Base-by-base conservation (phyloP, 768 basidiomycete genomes). In the Psilocybe sp. region DNA sequence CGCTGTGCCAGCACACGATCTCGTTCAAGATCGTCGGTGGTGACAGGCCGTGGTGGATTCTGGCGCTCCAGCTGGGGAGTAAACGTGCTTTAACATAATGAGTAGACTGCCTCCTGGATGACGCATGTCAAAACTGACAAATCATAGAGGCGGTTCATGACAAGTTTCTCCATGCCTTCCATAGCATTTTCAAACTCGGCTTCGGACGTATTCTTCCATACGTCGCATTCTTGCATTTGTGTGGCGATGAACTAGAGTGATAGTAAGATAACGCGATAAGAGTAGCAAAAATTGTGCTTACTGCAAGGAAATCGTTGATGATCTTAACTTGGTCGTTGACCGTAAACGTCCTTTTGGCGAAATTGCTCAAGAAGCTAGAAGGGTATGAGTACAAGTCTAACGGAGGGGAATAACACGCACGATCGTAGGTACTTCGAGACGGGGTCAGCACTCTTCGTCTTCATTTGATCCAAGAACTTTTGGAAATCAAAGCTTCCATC, bases 131-230 rank as follows among this genome's bases (percentile, higher is more conserved):
- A 16, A 39, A 82, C 89, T 63, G 54, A 98, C 95, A 90, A 92
- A 59, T 94, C 92, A 66, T 97, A 98, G 46, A 98, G 71, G 45
- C 93, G 77, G 60, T 98, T 99, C 97, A 99, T 98, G 57, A 99
- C 97, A 6, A 99, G 80, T 68, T 99, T 99, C 76, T 99, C 97
- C 92, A 98, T 98, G 45, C 94, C 95, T 69, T 99, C 97, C 75
- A 93, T 81, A 0, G 94, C 92, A 60, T 96, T 95, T 47, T 98
- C 97, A 56, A 99, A 98, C 66, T 98, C 94, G 5, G 73, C 70
- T 16, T 92, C 85, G 2, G 84, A 76, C 1, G 80, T 80, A 51
- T 83, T 82, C 61, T 81, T 82, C 95, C 94, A 98, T 0, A 88
- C 72, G 16, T 94, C 92, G 23, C 78, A 77, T 51, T 84, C 82